Base-by-base conservation (phyloP, 495 filamentous ascomycete genomes). In the Podospora conica region DNA sequence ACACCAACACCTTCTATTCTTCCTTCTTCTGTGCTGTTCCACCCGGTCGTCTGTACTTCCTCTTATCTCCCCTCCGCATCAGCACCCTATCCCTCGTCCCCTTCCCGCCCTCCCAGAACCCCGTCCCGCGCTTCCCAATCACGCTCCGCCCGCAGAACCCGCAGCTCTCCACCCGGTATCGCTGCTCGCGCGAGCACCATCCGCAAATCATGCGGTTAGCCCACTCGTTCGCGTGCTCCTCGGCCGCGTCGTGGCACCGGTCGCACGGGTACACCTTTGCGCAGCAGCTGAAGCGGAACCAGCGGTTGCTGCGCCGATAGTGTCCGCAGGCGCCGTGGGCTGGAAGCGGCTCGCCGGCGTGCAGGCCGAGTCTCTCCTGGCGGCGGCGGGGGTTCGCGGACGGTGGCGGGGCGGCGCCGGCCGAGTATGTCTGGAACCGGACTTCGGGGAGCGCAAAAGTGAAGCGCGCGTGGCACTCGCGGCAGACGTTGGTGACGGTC, bases 91-190 rank as follows among this genome's bases (percentile, higher is more conserved):
- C 88, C 60, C 90, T 77, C n/a, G 89, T 94, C 10, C 92, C 92
- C 74, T 91, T 93, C 2, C 93, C 93, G 18, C 92, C 93, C 78
- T 97, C 93, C 93, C 93, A 96, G 74, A 91, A 97, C 9, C 92
- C 92, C 64, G 80, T 86, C 0, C 90, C 89, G 31, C 71, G 67
- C 59, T 74, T 73, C 6, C 90, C 87, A n/a, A 92, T 81, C 1
- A 96, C 82, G 22, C 79, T 82, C n/a, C 87, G 78, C 67, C 86
- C 89, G 73, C 93, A 97, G 59, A 92, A 85, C 0, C 79, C 83
- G 70, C 93, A 97, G 59, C 89, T 88, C 70, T 96, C 91, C 0
- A 89, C 88, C 48, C 87, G 78, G 74, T 90, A 96, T 64, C 88
- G 88, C 81, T 95, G 91, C 78, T 96, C 93, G 60, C 93, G 78